These are phyloP conservation scores for Diplosphaera chodatii DNA, from an alignment of 139 green algal genomes.

Conservation along the genomic window DNA sequence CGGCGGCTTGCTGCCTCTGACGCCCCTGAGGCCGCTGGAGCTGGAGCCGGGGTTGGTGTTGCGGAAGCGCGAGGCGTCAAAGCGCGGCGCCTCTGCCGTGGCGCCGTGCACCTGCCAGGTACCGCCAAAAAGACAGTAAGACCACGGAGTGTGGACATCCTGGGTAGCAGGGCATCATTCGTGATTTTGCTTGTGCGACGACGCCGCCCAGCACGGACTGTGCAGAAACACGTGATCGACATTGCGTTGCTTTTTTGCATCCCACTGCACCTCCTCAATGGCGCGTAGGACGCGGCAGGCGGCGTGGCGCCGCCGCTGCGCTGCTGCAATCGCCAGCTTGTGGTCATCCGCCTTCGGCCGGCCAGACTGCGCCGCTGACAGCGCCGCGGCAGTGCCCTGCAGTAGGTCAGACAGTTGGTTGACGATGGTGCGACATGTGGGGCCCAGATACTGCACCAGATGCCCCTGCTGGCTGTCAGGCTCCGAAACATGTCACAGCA, in stretches of 20 bases:
- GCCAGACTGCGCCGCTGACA: conserved; percentile 20
- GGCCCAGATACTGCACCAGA: too few relatives aligned
- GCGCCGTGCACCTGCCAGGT: background rate
- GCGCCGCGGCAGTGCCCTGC: conserved; percentile 3
- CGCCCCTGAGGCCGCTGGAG: background rate
- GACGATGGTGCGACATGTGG: too few relatives aligned
- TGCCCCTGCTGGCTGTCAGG: too few relatives aligned
- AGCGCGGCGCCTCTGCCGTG: background rate
- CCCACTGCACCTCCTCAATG: conserved; percentile 46
- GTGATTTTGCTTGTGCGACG: too few relatives aligned
- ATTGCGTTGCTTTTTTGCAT: too few relatives aligned
- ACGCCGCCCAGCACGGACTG: too few relatives aligned
- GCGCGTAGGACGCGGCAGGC: conserved; percentile 36
- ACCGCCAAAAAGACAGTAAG: too few relatives aligned
- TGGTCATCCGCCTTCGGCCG: conserved; percentile 35
- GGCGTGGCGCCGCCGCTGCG: conserved; percentile 25
- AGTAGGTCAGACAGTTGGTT: too few relatives aligned
- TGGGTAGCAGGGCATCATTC: too few relatives aligned
- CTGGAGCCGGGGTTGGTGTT: background rate
- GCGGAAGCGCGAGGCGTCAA: background rate
- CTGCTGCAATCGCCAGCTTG: conserved; percentile 26
- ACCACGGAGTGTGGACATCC: too few relatives aligned
- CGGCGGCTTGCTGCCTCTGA: background rate
- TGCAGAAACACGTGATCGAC: too few relatives aligned
- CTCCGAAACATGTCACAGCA: too few relatives aligned